Conservation (phyloP, 169 alveolate species). For the Blepharisma undulans region DNA sequence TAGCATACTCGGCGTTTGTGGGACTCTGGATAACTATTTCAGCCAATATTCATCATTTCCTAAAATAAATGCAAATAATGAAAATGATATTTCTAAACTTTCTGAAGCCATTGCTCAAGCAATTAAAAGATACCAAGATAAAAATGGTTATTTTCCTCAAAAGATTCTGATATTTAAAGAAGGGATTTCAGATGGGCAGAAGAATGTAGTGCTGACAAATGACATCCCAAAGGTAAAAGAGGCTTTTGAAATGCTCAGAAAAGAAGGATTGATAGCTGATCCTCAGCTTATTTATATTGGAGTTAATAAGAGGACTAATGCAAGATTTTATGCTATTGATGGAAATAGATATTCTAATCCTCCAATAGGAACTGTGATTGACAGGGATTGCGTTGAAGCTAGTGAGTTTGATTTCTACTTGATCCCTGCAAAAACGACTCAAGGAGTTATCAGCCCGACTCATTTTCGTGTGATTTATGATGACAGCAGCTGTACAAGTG, state of each 20-base stretch:
- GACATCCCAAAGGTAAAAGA: background rate
- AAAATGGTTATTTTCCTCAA: background rate
- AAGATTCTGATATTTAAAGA: background rate
- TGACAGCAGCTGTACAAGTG: constrained; percentile 45
- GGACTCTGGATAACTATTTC: background rate
- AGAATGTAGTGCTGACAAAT: background rate
- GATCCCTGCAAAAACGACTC: constrained; percentile 62
- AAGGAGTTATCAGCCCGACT: constrained; percentile 70
- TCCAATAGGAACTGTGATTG: constrained; percentile 63
- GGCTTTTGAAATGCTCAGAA: background rate
- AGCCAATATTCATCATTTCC: background rate
- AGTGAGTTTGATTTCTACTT: constrained; percentile 66
- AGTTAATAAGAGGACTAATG: constrained; percentile 50
- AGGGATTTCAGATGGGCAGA: constrained; percentile 54
- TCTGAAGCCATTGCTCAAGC: background rate
- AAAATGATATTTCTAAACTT: background rate
- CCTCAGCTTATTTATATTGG: constrained; percentile 41
- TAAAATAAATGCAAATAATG: background rate
- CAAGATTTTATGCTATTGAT: constrained; percentile 39
- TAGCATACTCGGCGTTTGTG: background rate
- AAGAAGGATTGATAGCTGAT: too few relatives aligned
- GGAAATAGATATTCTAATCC: constrained; percentile 40
- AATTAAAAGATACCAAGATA: background rate
- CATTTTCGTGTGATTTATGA: constrained; percentile 69
- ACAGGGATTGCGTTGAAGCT: constrained; percentile 43